Evolutionary conservation across 805 yeast genomes (phyloP).

Genomic region (Pichia pseudocactophila): DNA sequence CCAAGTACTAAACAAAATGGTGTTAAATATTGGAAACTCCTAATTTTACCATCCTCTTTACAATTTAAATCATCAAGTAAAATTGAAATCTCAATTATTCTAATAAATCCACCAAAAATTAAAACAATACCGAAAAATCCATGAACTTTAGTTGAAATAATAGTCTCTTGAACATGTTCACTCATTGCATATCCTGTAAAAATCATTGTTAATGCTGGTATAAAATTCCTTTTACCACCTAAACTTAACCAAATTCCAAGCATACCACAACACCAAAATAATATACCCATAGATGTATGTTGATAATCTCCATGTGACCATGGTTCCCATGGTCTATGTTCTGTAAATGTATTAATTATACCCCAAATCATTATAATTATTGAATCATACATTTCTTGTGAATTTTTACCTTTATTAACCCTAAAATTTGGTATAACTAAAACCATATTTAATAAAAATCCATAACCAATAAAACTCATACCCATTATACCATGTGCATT

Average conservation of each 20-base stretch:
- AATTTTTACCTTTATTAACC: constrained; percentile 37
- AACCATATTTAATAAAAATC: constrained; percentile 58
- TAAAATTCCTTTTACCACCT: constrained; percentile 56
- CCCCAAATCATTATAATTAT: constrained; percentile 83
- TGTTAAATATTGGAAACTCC: constrained; percentile 79
- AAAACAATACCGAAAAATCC: constrained; percentile 75
- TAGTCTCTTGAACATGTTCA: constrained; percentile 70
- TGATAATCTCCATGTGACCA: constrained; percentile 94
- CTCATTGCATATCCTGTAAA: constrained; percentile 95
- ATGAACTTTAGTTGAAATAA: constrained; percentile 80
- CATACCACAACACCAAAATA: constrained; percentile 94
- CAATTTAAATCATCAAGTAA: constrained; percentile 53
- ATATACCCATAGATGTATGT: constrained; percentile 92
- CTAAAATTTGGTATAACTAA: constrained; percentile 71
- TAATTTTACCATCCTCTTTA: constrained; percentile 35
- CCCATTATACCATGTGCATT: constrained; percentile 98
- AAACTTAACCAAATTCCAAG: constrained; percentile 72
- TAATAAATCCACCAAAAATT: constrained; percentile 65
- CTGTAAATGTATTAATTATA: constrained; percentile 88
- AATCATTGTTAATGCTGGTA: constrained; percentile 75
- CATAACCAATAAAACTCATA: constrained; percentile 72
- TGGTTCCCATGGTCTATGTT: constrained; percentile 82
- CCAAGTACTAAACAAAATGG: constrained; percentile 70
- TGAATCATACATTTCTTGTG: constrained; percentile 85
- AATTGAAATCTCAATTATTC: constrained; percentile 75